phyloP scores from a whole-genome alignment of 176 grass and related monocot species.

The Triticum dicoccoides region DNA sequence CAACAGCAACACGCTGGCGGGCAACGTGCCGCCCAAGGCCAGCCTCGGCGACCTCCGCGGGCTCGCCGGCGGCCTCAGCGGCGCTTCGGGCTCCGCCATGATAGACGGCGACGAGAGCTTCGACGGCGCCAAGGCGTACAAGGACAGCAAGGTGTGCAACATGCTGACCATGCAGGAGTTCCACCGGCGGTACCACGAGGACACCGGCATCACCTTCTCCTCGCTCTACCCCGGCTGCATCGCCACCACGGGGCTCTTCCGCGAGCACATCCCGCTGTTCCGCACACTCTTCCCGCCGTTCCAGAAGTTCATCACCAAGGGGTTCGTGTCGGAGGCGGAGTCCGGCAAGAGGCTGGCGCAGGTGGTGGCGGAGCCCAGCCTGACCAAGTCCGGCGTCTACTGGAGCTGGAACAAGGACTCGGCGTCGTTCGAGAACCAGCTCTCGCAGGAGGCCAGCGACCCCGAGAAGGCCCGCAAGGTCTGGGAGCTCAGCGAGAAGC shows the following conservation, averaged over 20 bases:
- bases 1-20: slow-evolving; percentile 86
- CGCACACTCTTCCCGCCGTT: slow-evolving; percentile 74
- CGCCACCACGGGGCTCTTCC: slow-evolving; percentile 78
- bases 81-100: slow-evolving; percentile 62
- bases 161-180: slow-evolving; percentile 98
- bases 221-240: slow-evolving; percentile 88
- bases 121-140: slow-evolving; percentile 96
- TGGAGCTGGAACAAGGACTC: slow-evolving; percentile 99
- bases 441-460: slow-evolving; percentile 85
- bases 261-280: slow-evolving; percentile 83
- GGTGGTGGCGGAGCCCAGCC: slow-evolving; percentile 79
- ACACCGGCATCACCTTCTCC: slow-evolving; percentile 82
- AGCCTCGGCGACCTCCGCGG: slow-evolving; percentile 74
- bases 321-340: slow-evolving; percentile 77
- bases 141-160: slow-evolving; percentile 99
- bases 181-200: slow-evolving; percentile 78
- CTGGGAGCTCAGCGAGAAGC: slow-evolving; percentile 90
- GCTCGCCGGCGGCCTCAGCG: slow-evolving; percentile 39
- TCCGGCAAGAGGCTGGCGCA: slow-evolving; percentile 85
- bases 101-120: slow-evolving; percentile 70
- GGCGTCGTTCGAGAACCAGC: slow-evolving; percentile 84
- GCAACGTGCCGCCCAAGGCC: slow-evolving; percentile 86
- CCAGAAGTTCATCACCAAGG: slow-evolving; percentile 82
- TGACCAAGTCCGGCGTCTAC: slow-evolving; percentile 92
- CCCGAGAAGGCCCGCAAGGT: slow-evolving; percentile 66